Evolutionary conservation across 179 eudicot species (phyloP), one percentile per base, ranked within the genome.

Genomic region (Gypsophila paniculata): DNA sequence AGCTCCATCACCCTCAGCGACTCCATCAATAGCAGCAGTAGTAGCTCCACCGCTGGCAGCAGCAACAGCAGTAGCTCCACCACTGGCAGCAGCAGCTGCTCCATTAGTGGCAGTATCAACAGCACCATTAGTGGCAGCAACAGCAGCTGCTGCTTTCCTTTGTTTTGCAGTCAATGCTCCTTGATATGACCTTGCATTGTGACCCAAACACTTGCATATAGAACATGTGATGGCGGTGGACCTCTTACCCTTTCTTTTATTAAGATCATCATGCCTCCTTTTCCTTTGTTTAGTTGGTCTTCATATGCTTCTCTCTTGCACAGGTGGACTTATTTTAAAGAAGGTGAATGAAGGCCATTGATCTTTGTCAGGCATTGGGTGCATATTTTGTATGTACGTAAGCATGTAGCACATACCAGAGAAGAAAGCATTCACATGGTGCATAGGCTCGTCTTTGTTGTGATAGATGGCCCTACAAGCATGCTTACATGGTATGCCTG

Each of bases 401-500:
- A 66, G 38, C 19, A 46, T 66, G 13, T 66, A 66, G 4, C 19
- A 46, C 0, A 11, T 2, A 4, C 70, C 38, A 23, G 17, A 6
- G 0, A n/a, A 14, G 39, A 12, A 66, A 3, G 11, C 38, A 48
- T 66, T 54, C 0, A 66, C 55, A 66, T 48, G 44, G 5, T 23
- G 12, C 2, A 22, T 1, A 0, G 39, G 70, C 22, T 66, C 38
- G 7, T 66, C 57, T 1, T 66, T 48, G 17, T 22, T 66, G 7
- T 25, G 12, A 5, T 66, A 66, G 1, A 66, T 66, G 54, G 70
- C 49, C 22, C 32, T 39, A 65, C 32, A 65, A 3, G 32, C 69
- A 42, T 65, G 69, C 29, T 39, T 65, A 19, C 53, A 65, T 22
- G 69, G 69, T 2, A 46, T 46, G 14, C 77, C 38, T 1, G 32